phyloP scores from a whole-genome alignment of 2,329 filamentous ascomycete species.

The Neofusicoccum cordaticola region DNA sequence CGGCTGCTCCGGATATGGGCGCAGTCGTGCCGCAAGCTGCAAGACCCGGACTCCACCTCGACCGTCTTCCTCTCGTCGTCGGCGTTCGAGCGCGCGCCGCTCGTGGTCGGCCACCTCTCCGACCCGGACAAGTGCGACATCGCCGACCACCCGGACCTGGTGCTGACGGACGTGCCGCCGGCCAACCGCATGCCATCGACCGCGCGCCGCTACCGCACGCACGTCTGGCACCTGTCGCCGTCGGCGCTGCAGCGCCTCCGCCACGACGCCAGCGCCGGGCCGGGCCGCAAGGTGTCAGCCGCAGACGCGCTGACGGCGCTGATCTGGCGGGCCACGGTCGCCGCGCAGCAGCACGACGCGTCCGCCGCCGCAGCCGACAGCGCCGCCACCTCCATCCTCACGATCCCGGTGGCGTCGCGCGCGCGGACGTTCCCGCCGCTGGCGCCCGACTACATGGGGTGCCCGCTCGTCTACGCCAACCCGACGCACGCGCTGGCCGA shows the following conservation, averaged over 20 bases:
- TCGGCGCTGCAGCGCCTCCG: constrained; percentile 28
- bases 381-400: constrained; percentile 42
- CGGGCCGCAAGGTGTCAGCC: constrained; percentile 38
- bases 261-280: constrained; percentile 29
- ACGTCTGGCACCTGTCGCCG: constrained; percentile 26
- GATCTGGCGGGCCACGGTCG: constrained; percentile 52
- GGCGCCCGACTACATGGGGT: constrained; percentile 10
- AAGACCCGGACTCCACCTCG: not conserved
- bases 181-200: not conserved
- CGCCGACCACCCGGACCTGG: not conserved
- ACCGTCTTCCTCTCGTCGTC: constrained; percentile 1
- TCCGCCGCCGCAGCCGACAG: constrained; percentile 29
- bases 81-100: constrained; percentile 5
- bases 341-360: constrained; percentile 40
- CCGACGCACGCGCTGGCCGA: not conserved
- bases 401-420: constrained; percentile 37
- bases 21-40: constrained; percentile 1
- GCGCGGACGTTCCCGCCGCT: not conserved
- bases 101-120: not conserved
- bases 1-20: constrained; percentile 18
- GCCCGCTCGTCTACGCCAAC: not conserved
- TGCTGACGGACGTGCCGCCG: not conserved
- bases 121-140: constrained; percentile 2
- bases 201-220: not conserved
- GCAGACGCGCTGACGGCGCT: constrained; percentile 52